These are phyloP conservation scores for Fusarium udum DNA, from an alignment of 2,329 filamentous ascomycete species.

Conservation along the genomic window DNA sequence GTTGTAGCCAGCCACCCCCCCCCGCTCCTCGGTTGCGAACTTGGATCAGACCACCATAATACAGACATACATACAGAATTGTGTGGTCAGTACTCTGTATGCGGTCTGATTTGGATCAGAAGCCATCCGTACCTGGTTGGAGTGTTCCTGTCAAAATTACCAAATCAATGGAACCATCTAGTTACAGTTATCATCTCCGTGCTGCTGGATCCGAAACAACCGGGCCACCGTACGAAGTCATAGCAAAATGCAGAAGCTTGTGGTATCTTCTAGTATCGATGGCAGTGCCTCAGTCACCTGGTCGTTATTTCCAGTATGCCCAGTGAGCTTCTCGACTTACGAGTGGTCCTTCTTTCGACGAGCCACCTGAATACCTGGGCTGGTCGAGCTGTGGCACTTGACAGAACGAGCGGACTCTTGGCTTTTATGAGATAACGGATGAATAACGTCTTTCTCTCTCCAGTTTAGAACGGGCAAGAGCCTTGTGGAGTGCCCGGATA, in stretches of 20 bases:
- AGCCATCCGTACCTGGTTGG: conserved; percentile 17
- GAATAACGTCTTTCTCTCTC: conserved; percentile 2
- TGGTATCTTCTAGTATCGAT: conserved; percentile 39
- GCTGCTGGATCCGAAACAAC: conserved; percentile 19
- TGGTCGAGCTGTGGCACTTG: conserved; percentile 24
- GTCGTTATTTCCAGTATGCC: conserved; percentile 13
- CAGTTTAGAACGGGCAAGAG: background rate
- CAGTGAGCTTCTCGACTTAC: conserved; percentile 14
- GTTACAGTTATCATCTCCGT: conserved; percentile 29
- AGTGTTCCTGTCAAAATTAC: conserved; percentile 9
- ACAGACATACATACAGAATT: conserved; percentile 26
- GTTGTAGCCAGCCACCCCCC: conserved; percentile 41
- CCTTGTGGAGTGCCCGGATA: background rate
- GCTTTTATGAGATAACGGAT: conserved; percentile 27
- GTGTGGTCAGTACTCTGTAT: conserved; percentile 6
- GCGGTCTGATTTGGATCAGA: conserved; percentile 18
- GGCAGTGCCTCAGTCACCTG: conserved; percentile 6
- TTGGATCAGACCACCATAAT: conserved; percentile 44
- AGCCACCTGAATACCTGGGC: conserved; percentile 7
- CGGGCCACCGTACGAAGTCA: background rate
- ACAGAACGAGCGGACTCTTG: conserved; percentile 7
- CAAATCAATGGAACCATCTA: conserved; percentile 27
- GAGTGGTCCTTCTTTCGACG: conserved; percentile 21
- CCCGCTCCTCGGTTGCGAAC: conserved; percentile 43
- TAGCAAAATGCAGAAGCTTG: conserved; percentile 4